These are phyloP conservation scores for Coniella vitis DNA, from an alignment of 2,329 filamentous ascomycete genomes.

Conservation along the genomic window DNA sequence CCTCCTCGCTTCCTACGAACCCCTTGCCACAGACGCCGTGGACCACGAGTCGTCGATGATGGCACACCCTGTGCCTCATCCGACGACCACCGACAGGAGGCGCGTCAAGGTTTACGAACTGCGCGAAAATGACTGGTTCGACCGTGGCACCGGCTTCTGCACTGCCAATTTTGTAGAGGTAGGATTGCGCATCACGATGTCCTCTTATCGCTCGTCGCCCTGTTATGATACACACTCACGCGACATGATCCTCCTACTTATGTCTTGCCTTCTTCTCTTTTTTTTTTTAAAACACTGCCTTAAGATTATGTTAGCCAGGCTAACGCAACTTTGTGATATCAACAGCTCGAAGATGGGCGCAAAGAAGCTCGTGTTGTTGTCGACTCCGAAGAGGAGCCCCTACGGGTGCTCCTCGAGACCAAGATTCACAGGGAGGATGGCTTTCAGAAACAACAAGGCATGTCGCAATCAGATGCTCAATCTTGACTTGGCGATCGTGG, in stretches of 20 bases:
- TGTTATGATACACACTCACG: too few relatives aligned
- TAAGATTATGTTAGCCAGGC: conserved; percentile 19
- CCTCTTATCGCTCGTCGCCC: too few relatives aligned
- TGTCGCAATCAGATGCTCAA: too few relatives aligned
- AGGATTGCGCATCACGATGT: conserved; percentile 30
- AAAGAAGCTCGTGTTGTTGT: conserved; percentile 87
- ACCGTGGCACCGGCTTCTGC: conserved; percentile 94
- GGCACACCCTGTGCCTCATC: conserved; percentile 66
- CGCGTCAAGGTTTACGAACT: conserved; percentile 99
- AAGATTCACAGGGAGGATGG: conserved; percentile 89
- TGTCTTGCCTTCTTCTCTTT: neutral
- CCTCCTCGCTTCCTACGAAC: conserved; percentile 40
- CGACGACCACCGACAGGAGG: conserved; percentile 50
- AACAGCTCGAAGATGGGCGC: conserved; percentile 50
- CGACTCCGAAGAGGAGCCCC: conserved; percentile 86
- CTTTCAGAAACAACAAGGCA: conserved; percentile 97
- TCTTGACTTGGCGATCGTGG: too few relatives aligned
- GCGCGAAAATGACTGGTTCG: conserved; percentile 98
- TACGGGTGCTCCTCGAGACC: conserved; percentile 78
- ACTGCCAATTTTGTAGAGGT: conserved; percentile 69
- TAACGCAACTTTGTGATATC: conserved; percentile 13
- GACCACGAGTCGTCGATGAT: conserved; percentile 60
- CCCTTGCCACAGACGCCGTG: conserved; percentile 40
- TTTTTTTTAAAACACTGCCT: neutral
- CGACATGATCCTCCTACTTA: neutral